Evolutionary conservation across 1,284 basidiomycete genomes (phyloP).

Genomic region (Rhodotorula sp.): DNA sequence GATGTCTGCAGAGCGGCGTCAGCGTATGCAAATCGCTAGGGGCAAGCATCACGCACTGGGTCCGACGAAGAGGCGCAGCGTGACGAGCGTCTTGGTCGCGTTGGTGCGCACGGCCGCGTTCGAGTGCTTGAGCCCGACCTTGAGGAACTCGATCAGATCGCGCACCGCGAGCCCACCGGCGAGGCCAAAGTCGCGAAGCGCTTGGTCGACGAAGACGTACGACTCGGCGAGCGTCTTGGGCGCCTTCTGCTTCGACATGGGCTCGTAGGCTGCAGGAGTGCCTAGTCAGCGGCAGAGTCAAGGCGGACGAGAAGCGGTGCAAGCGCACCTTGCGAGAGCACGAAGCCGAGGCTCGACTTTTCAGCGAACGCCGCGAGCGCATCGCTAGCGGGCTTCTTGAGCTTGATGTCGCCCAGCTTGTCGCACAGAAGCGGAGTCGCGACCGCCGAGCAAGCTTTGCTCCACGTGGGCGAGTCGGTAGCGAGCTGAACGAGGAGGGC

Average conservation of each 20-base stretch:
- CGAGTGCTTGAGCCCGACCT: conserved; percentile 83
- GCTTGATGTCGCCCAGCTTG: conserved; percentile 93
- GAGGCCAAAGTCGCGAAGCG: conserved; percentile 90
- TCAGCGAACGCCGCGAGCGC: conserved; percentile 79
- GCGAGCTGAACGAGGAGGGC: conserved; percentile 73
- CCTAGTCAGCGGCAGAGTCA: conserved; percentile 12
- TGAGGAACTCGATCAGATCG: conserved; percentile 85
- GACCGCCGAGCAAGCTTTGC: conserved; percentile 79
- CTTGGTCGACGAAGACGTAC: conserved; percentile 82
- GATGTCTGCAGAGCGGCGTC: conserved; percentile 62
- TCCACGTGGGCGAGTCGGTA: conserved; percentile 77
- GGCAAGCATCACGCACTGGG: conserved; percentile 61
- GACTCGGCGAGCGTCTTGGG: conserved; percentile 96
- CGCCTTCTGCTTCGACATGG: conserved; percentile 89
- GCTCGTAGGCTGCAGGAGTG: conserved; percentile 71
- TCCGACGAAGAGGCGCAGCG: conserved; percentile 88
- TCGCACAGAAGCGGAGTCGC: conserved; percentile 84
- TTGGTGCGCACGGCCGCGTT: conserved; percentile 91
- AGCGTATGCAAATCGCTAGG: accelerated
- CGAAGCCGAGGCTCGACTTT: conserved; percentile 91
- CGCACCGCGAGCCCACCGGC: conserved; percentile 74
- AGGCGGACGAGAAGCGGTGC: neutral
- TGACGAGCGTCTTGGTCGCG: conserved; percentile 92
- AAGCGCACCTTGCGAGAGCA: conserved; percentile 78
- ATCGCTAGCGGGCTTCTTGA: conserved; percentile 97